Conservation (phyloP, 305 asterid species). For the Withania somnifera region DNA sequence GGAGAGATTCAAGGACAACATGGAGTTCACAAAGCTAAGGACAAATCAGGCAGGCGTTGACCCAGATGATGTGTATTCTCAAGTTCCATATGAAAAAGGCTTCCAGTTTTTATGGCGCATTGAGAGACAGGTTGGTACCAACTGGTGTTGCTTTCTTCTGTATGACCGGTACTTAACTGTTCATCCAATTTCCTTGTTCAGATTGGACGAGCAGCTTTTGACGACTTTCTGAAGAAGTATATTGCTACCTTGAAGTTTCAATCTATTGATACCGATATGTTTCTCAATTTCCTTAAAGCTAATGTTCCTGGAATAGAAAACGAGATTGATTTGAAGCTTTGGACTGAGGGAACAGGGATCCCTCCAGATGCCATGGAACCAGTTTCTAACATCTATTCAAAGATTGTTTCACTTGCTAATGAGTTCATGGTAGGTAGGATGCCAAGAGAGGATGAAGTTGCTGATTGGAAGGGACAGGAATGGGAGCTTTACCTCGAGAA, state of each 20-base stretch:
- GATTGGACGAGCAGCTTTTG: constrained; percentile 93
- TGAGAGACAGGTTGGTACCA: constrained; percentile 65
- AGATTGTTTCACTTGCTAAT: constrained; percentile 61
- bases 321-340: constrained; percentile 54
- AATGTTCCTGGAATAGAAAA: constrained; percentile 69
- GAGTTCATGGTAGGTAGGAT: constrained; percentile 73
- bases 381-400: constrained; percentile 54
- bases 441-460: constrained; percentile 90
- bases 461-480: constrained; percentile 81
- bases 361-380: constrained; percentile 98
- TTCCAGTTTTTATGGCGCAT: constrained; percentile 88
- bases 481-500: constrained; percentile 93
- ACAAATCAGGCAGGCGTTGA: constrained; percentile 83
- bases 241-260: constrained; percentile 80
- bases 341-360: constrained; percentile 86
- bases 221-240: constrained; percentile 64
- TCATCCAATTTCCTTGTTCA: constrained; percentile 16
- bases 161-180: not conserved
- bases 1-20: constrained; percentile 73
- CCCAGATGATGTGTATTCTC: constrained; percentile 75
- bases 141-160: not conserved
- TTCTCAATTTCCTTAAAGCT: constrained; percentile 76
- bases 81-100: constrained; percentile 85
- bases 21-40: constrained; percentile 74
- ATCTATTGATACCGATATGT: constrained; percentile 76